phyloP scores from a whole-genome alignment of 2,329 filamentous ascomycete species.

The Zymoseptoria pseudotritici region DNA sequence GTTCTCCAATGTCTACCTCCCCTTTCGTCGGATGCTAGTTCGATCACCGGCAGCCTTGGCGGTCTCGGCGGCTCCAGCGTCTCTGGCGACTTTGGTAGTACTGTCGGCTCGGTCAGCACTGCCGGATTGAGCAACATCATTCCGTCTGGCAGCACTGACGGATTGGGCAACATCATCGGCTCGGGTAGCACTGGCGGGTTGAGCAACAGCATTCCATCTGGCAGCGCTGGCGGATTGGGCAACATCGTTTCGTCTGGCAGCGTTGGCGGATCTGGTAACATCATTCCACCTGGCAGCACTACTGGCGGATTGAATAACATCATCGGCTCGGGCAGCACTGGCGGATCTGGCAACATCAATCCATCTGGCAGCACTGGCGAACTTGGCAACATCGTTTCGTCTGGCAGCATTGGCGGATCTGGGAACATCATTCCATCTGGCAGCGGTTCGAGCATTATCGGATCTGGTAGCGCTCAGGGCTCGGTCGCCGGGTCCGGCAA shows the following conservation, averaged over 20 bases:
- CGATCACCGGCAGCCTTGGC: background rate
- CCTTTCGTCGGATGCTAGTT: background rate
- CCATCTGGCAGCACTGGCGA: background rate
- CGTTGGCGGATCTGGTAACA: background rate
- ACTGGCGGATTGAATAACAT: background rate
- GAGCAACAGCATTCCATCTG: too few relatives aligned
- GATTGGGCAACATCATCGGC: background rate
- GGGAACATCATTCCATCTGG: background rate
- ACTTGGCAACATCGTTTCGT: background rate
- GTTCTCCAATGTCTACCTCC: background rate
- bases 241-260: background rate
- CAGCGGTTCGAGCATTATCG: background rate
- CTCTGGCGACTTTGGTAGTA: too few relatives aligned
- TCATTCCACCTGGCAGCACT: background rate
- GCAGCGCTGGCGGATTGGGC: too few relatives aligned
- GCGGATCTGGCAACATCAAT: background rate
- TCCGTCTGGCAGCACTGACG: background rate
- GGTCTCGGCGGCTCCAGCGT: too few relatives aligned
- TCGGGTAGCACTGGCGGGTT: background rate
- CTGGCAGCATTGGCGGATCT: background rate
- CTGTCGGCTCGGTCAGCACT: too few relatives aligned
- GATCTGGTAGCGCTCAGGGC: background rate
- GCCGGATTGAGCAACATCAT: background rate
- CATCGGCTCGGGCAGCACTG: background rate
- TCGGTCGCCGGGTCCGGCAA: too few relatives aligned